Base-by-base conservation (phyloP, 176 grass and related monocot species). In the Guadua angustifolia region DNA sequence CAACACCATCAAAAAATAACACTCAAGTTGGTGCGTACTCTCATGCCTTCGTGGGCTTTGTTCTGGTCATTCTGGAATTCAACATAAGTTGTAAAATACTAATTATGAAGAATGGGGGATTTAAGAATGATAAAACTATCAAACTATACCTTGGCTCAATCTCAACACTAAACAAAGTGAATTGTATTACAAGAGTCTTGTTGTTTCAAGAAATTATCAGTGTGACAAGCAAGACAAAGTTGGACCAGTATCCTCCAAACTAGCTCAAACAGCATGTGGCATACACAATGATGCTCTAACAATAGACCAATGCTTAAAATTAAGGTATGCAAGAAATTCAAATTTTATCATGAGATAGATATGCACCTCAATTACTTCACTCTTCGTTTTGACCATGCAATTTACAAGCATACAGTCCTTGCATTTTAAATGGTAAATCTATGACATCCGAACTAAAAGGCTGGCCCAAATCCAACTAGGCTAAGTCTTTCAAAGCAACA, bases 141-240 rank as follows among this genome's bases (percentile, higher is more conserved):
- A 67, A 10, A 40, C 18, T 49, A 66, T 66, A 55, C 57, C 45
- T 43, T 36, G 18, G 51, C 13, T 43, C 15, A 64, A 29, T 64
- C 21, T 42, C 81, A 74, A 74, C 7, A 83, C 29, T 38, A 18
- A 19, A 75, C 33, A 84, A 67, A 15, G 21, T 63, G 55, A 55
- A 76, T 67, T 84, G 53, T 9, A 57, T 57, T 10, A n/a, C 53
- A 57, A 59, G 56, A 12, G 56, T 59, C 22, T 4, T 5, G n/a
- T 1, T 69, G 47, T 77, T 67, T 7, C 10, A 15, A 57, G 4
- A 4, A 32, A 57, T 6, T 56, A 42, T 26, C 4, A 25, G 61
- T 32, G 44, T 66, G 22, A 66, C 17, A 68, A 36, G 73, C 82
- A 77, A 56, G 65, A 76, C 46, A 35, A 45, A 77, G 73, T 8